phyloP scores from a whole-genome alignment of 805 yeast species.

The Brettanomyces nanus region DNA sequence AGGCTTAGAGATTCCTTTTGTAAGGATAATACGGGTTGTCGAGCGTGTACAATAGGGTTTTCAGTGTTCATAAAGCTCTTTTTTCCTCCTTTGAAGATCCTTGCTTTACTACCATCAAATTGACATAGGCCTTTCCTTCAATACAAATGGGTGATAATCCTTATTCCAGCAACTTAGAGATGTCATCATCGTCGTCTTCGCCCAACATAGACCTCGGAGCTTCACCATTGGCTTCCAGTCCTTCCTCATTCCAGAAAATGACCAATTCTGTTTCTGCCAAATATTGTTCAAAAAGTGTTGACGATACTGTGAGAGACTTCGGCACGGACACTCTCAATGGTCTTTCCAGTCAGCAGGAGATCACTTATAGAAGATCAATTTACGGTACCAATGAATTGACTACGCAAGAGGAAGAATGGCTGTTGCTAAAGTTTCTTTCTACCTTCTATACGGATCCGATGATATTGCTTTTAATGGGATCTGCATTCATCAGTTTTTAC shows the following conservation, averaged over 20 bases:
- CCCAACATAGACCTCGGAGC: too few species aligned
- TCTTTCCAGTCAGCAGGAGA: slow-evolving; percentile 59
- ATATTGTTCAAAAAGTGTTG: slow-evolving; percentile 53
- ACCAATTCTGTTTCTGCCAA: slow-evolving; percentile 36
- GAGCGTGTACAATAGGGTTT: too few species aligned
- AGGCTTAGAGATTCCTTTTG: too few species aligned
- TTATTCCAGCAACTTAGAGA: background rate
- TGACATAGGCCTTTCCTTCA: too few species aligned
- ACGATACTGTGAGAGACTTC: slow-evolving; percentile 56
- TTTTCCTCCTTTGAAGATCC: too few species aligned
- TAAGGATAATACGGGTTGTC: too few species aligned
- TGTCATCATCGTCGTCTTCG: too few species aligned
- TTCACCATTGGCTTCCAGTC: too few species aligned
- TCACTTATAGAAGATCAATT: slow-evolving; percentile 56
- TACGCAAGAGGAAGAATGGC: slow-evolving; percentile 68
- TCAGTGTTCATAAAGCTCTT: too few species aligned
- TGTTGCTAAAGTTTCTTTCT: slow-evolving; percentile 63
- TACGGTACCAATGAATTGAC: slow-evolving; percentile 79
- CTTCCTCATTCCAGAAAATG: slow-evolving; percentile 6
- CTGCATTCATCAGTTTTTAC: slow-evolving; percentile 76
- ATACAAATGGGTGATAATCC: slow-evolving; percentile 4
- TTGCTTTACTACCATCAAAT: too few species aligned
- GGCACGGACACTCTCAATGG: slow-evolving; percentile 58
- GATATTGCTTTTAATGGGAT: slow-evolving; percentile 79
- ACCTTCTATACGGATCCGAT: slow-evolving; percentile 88